Base-by-base conservation (phyloP, 352 stramenopile species). In the Pythium vanterpoolii region DNA sequence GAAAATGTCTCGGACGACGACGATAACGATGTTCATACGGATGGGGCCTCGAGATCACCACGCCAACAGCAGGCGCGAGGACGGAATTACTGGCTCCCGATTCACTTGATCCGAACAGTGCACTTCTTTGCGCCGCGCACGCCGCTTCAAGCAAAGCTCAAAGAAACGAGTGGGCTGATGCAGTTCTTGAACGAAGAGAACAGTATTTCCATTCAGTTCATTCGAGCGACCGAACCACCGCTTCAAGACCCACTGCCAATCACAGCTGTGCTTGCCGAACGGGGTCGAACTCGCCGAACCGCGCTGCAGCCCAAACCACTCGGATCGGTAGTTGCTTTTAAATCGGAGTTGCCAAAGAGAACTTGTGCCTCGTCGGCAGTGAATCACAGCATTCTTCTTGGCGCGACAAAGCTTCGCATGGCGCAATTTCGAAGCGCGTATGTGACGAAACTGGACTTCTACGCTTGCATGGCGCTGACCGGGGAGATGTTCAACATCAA, bases 401-500 rank as follows among this genome's bases (percentile, higher is more conserved):
- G 84, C 0, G 84, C 78, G 1, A 92, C 84, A 0, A 88, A 83
- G 46, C 82, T 94, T 31, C 82, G 80, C 4, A 79, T 94, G 70
- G 79, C 80, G 7, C 82, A 90, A 44, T 94, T 94, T 39, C 82
- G 79, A 52, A 90, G 79, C 26, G 79, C 82, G n/a, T 91, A 88
- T 46, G 80, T 92, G 26, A 91, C 84, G 5, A 94, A 92, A 58
- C 80, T 89, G 24, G 84, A 94, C 60, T 89, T 92, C 40, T 92
- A 91, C 50, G 83, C 84, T 0, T 91, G 82, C 46, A 90, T 94
- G 82, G 78, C 80, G 11, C 76, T 91, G 27, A 79, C 71, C 0
- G 82, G 82, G 7, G 84, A 94, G 50, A 77, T 90, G 64, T 86
- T 92, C 54, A 92, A 94, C 45, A 77, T 92, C 59, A 94, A 92